Evolutionary conservation across 306 rosid genomes (phyloP).

Genomic region (Prinsepia uniflora): DNA sequence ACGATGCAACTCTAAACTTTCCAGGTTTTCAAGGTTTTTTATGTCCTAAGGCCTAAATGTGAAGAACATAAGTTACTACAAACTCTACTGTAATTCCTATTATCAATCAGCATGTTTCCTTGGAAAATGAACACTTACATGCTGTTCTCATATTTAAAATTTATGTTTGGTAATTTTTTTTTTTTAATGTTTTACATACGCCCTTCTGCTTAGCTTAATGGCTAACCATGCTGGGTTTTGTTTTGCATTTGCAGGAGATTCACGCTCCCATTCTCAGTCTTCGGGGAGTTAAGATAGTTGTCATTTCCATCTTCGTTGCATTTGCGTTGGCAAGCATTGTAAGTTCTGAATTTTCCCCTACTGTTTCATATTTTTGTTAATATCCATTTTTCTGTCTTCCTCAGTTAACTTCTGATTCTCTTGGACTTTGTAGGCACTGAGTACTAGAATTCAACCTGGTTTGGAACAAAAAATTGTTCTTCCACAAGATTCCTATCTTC

Average conservation of each 20-base stretch:
- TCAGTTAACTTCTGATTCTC: conserved; percentile 15
- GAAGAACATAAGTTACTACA: neutral
- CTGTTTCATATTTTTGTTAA: neutral
- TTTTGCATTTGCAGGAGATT: conserved; percentile 70
- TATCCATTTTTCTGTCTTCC: conserved; percentile 19
- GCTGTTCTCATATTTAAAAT: neutral
- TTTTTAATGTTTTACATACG: neutral
- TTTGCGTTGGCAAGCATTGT: conserved; percentile 90
- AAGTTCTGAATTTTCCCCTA: conserved; percentile 35
- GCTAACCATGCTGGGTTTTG: conserved; percentile 15
- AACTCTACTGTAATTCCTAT: neutral
- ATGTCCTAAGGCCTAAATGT: neutral
- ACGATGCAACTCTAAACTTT: neutral
- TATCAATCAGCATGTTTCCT: neutral
- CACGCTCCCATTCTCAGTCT: conserved; percentile 90
- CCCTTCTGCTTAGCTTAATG: conserved; percentile 5
- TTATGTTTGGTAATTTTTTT: neutral
- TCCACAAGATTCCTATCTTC: conserved; percentile 93
- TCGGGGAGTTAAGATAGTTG: conserved; percentile 81
- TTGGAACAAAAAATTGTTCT: conserved; percentile 94
- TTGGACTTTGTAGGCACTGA: conserved; percentile 57
- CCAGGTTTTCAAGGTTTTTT: neutral
- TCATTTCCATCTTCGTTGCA: conserved; percentile 66
- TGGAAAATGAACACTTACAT: neutral
- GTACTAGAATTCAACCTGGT: conserved; percentile 94